Conservation (phyloP, 176 grass and related monocot species). For the Triticum monococcum region DNA sequence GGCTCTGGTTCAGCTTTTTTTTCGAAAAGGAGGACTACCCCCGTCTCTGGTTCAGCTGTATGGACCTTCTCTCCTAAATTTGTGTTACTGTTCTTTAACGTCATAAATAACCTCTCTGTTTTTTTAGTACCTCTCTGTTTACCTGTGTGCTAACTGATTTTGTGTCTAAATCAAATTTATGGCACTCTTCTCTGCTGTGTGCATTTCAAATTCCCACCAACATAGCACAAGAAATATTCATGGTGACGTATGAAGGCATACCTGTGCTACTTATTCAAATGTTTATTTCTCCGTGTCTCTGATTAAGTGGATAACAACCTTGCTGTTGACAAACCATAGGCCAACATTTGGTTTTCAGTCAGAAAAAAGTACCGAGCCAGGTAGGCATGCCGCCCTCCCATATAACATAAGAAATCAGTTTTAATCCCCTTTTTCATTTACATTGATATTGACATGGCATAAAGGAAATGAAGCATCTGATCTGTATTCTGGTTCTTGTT, state of each 20-base stretch:
- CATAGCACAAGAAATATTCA: neutral
- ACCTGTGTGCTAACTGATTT: neutral
- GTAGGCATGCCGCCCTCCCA: no score
- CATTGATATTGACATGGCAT: no score
- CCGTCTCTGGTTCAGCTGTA: neutral
- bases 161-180: neutral
- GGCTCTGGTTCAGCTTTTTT: neutral
- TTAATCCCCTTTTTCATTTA: no score
- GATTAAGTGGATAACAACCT: neutral
- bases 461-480: neutral
- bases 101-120: neutral
- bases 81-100: neutral
- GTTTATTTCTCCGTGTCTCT: neutral
- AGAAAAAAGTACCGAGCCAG: no score
- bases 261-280: neutral
- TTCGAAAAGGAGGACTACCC: no score
- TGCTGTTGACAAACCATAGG: neutral
- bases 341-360: no score
- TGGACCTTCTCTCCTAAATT: neutral
- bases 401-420: no score
- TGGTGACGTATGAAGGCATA: neutral
- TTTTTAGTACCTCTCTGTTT: neutral
- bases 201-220: neutral
- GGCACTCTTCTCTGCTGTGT: neutral
- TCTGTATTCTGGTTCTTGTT: neutral